Evolutionary conservation across 441 rosid genomes (phyloP).

Genomic region (Macaranga tanarius): DNA sequence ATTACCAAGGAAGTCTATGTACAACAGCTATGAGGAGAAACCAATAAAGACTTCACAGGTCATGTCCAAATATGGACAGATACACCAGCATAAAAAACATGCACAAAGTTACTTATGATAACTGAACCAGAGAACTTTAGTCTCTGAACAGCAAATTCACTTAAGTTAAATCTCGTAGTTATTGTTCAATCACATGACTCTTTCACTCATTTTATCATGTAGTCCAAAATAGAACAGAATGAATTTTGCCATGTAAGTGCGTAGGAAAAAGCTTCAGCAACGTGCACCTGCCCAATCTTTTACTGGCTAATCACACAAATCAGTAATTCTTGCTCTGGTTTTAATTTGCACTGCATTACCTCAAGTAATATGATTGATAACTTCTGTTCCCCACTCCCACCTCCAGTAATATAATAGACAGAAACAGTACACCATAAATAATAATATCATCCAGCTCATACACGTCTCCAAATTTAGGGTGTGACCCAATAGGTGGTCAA

Average conservation of each 20-base stretch:
- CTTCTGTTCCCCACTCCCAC: neutral
- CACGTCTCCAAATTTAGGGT: neutral
- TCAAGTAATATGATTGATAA: neutral
- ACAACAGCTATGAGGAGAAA: neutral
- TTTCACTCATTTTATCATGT: neutral
- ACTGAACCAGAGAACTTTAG: neutral
- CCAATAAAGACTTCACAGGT: neutral
- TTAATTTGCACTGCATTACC: neutral
- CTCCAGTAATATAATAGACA: neutral
- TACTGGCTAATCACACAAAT: neutral
- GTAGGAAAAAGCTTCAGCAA: neutral
- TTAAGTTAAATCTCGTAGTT: neutral
- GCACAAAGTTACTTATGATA: neutral
- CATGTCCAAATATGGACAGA: neutral
- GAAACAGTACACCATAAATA: neutral
- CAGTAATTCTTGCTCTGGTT: neutral
- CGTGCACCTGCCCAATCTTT: neutral
- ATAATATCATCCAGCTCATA: neutral
- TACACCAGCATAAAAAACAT: neutral
- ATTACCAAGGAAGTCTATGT: neutral
- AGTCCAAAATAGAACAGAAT: neutral
- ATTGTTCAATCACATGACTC: neutral
- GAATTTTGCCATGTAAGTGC: neutral
- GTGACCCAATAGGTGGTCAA: neutral
- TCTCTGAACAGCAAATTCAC: neutral